These are phyloP conservation scores for Amphicarpaea edgeworthii DNA, from an alignment of 306 rosid genomes.

Conservation along the genomic window DNA sequence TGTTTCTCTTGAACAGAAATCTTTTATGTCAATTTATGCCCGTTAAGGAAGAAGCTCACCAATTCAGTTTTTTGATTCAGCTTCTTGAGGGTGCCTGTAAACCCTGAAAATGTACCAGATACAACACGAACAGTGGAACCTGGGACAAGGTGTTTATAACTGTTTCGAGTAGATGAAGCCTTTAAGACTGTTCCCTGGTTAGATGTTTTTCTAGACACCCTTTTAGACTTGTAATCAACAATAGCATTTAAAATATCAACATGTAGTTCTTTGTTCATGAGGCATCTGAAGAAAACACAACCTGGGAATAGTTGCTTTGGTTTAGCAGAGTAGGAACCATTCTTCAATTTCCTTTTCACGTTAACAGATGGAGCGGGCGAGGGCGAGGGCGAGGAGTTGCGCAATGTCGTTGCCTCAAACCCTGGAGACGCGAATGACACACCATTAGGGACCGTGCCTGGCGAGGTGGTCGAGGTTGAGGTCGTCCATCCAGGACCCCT, in stretches of 20 bases:
- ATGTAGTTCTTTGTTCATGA: conserved; percentile 81
- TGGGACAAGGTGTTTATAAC: conserved; percentile 47
- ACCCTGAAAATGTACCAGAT: conserved; percentile 82
- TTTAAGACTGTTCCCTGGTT: conserved; percentile 37
- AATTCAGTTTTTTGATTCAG: conserved; percentile 72
- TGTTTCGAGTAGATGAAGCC: conserved; percentile 44
- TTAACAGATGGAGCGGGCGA: too few species aligned
- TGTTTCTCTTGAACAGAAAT: neutral
- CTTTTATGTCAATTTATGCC: conserved; percentile 21
- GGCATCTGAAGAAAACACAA: conserved; percentile 75
- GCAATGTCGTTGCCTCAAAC: too few species aligned
- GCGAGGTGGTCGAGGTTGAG: too few species aligned
- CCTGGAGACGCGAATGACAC: too few species aligned
- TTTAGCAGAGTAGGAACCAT: conserved; percentile 67
- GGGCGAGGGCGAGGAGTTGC: too few species aligned
- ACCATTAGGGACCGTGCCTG: too few species aligned
- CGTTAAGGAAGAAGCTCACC: conserved; percentile 56
- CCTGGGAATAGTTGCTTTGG: conserved; percentile 81
- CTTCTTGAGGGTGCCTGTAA: conserved; percentile 81
- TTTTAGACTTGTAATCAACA: conserved; percentile 61
- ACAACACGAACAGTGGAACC: conserved; percentile 77
- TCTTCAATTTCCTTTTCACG: conserved; percentile 51
- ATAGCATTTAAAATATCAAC: conserved; percentile 54
- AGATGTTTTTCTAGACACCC: conserved; percentile 53
- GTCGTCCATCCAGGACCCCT: too few species aligned